Evolutionary conservation across 768 basidiomycete genomes (phyloP).

Genomic region (Phanerodontia chrysosporium): DNA sequence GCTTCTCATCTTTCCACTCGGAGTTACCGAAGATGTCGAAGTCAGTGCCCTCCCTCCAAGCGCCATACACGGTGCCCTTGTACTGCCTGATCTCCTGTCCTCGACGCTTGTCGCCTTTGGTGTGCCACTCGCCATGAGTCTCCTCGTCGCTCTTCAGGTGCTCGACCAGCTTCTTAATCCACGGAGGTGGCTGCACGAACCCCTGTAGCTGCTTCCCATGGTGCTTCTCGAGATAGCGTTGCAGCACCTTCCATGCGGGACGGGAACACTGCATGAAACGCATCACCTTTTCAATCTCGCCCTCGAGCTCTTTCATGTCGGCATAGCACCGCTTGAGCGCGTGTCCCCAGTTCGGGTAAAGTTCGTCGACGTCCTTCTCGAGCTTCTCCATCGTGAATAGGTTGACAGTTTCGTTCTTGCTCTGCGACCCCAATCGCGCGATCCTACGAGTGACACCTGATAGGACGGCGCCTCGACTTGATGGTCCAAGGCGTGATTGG

Average conservation of each 20-base stretch:
- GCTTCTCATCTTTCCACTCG: neutral
- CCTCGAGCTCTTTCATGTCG: conserved; percentile 45
- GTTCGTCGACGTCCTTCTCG: conserved; percentile 49
- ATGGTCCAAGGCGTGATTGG: conserved; percentile 79
- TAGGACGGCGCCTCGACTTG: conserved; percentile 62
- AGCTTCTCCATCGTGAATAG: conserved; percentile 57
- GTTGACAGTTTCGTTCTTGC: conserved; percentile 53
- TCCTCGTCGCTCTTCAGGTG: conserved; percentile 15
- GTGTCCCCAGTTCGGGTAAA: conserved; percentile 38
- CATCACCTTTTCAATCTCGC: conserved; percentile 24
- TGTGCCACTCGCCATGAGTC: conserved; percentile 29
- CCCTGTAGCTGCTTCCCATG: conserved; percentile 46
- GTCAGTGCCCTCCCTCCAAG: conserved; percentile 24
- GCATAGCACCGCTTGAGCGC: conserved; percentile 30
- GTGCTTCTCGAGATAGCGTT: conserved; percentile 37
- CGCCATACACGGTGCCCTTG: conserved; percentile 11
- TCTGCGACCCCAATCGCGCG: conserved; percentile 63
- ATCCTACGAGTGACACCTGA: conserved; percentile 57
- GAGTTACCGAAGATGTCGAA: conserved; percentile 14
- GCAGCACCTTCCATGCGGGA: conserved; percentile 31
- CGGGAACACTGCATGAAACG: conserved; percentile 25
- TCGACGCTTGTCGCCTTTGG: neutral
- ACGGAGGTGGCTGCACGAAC: conserved; percentile 41
- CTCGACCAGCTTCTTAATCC: conserved; percentile 32
- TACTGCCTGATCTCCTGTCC: conserved; percentile 11